phyloP scores from a whole-genome alignment of 192 early-diverging fungal species.

The Backusella tarrabulga region DNA sequence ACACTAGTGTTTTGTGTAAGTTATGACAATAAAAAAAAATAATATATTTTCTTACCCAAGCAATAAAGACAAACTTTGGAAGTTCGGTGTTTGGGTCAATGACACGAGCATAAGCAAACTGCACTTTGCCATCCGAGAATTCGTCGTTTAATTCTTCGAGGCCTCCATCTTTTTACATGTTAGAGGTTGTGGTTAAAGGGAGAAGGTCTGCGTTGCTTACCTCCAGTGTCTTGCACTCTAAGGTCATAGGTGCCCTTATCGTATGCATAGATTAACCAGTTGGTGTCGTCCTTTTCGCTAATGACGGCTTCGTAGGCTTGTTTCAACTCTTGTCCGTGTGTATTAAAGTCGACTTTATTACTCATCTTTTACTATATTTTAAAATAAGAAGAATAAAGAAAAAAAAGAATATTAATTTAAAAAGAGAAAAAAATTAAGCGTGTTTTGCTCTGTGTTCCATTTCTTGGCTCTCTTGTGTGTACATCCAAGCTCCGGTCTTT shows the following conservation, averaged over 20 bases:
- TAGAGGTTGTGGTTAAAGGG: background rate
- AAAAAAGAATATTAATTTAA: constrained; percentile 9
- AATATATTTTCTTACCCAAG: constrained; percentile 65
- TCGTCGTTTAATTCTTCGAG: constrained; percentile 91
- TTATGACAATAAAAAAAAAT: background rate
- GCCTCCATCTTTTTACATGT: constrained; percentile 51
- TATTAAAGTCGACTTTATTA: constrained; percentile 64
- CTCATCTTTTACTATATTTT: constrained; percentile 38
- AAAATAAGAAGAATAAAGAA: background rate
- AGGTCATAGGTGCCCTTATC: constrained; percentile 71
- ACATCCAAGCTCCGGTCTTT: background rate
- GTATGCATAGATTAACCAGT: constrained; percentile 77
- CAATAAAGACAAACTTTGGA: constrained; percentile 89
- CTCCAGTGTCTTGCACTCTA: constrained; percentile 62
- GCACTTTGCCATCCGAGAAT: constrained; percentile 87
- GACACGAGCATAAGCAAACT: constrained; percentile 85
- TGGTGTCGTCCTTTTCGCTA: constrained; percentile 47
- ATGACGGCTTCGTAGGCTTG: constrained; percentile 67
- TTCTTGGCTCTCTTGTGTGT: background rate
- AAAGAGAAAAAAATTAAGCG: background rate
- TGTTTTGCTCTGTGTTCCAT: background rate
- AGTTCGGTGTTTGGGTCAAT: constrained; percentile 83
- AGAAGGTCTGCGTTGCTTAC: constrained; percentile 12
- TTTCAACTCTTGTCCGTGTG: constrained; percentile 60
- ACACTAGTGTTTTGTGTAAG: constrained; percentile 53